Evolutionary conservation across 345 rosid species (phyloP).

Genomic region (Gossypium bickii): DNA sequence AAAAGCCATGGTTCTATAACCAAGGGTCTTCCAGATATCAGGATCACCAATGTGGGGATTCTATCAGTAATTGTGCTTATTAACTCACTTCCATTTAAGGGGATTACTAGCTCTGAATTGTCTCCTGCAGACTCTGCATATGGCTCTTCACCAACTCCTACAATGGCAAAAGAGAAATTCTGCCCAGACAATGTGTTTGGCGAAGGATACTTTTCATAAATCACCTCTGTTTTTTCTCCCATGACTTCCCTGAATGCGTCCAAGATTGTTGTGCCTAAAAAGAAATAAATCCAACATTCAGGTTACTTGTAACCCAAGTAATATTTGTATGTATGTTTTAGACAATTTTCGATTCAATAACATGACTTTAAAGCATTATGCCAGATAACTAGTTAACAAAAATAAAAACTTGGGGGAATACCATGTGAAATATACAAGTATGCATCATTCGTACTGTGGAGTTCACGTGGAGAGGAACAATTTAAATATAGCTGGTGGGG

Average conservation of each 20-base stretch:
- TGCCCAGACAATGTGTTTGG: slow-evolving; percentile 34
- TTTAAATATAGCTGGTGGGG: neutral
- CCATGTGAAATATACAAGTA: neutral
- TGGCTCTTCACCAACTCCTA: slow-evolving; percentile 71
- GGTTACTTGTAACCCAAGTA: neutral
- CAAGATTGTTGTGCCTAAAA: neutral
- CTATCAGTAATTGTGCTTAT: slow-evolving; percentile 47
- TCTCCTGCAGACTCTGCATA: slow-evolving; percentile 73
- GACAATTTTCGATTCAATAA: neutral
- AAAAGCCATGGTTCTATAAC: slow-evolving; percentile 50
- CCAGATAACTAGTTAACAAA: neutral
- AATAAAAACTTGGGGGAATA: neutral
- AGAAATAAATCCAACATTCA: neutral
- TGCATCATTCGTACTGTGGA: neutral
- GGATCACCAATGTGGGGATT: slow-evolving; percentile 55
- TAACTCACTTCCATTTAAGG: slow-evolving; percentile 48
- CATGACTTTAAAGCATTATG: neutral
- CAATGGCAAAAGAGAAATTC: slow-evolving; percentile 35
- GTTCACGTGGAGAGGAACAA: neutral
- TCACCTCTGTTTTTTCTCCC: slow-evolving; percentile 57
- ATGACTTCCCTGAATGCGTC: slow-evolving; percentile 18
- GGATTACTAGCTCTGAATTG: slow-evolving; percentile 54
- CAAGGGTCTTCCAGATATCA: slow-evolving; percentile 76
- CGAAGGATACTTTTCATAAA: slow-evolving; percentile 53
- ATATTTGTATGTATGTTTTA: neutral